Conservation (phyloP, 257 asterid genomes). For the Prunella vulgaris region DNA sequence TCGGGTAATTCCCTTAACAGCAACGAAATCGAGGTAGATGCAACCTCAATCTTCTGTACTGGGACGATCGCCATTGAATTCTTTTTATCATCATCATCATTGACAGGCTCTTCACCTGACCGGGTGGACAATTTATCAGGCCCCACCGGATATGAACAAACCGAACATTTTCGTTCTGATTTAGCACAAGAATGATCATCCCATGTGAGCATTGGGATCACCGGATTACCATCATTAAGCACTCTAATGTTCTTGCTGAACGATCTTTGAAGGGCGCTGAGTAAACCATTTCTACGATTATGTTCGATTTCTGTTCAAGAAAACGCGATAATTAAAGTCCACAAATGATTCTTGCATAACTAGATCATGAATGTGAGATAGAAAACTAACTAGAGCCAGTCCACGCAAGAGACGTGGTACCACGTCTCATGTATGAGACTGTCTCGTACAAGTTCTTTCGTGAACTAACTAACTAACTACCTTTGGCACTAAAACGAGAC, state of each 20-base stretch:
- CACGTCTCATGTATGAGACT: no score
- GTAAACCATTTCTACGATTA: conserved; percentile 47
- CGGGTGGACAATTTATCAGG: conserved; percentile 19
- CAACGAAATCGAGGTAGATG: conserved; percentile 50
- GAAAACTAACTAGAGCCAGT: no score
- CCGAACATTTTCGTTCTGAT: conserved; percentile 44
- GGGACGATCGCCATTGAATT: conserved; percentile 72
- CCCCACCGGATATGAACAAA: conserved; percentile 45
- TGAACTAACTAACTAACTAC: conserved; percentile 27
- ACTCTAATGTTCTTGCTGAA: conserved; percentile 57
- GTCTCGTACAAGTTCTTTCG: no score
- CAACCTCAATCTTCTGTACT: conserved; percentile 45
- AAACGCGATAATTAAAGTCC: conserved; percentile 9
- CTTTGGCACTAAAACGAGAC: conserved; percentile 40
- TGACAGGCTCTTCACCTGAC: conserved; percentile 31
- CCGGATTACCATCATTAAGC: conserved; percentile 29
- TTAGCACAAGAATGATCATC: conserved; percentile 30
- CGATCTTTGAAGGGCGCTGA: conserved; percentile 66
- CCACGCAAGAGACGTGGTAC: no score
- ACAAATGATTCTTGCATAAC: not conserved
- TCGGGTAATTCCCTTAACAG: conserved; percentile 60
- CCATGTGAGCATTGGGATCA: conserved; percentile 39
- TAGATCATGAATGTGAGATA: conserved; percentile 1
- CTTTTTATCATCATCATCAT: conserved; percentile 26
- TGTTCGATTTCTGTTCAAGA: conserved; percentile 53